phyloP scores from a whole-genome alignment of 116 monocot species.

The Dioscorea cayenensis region DNA sequence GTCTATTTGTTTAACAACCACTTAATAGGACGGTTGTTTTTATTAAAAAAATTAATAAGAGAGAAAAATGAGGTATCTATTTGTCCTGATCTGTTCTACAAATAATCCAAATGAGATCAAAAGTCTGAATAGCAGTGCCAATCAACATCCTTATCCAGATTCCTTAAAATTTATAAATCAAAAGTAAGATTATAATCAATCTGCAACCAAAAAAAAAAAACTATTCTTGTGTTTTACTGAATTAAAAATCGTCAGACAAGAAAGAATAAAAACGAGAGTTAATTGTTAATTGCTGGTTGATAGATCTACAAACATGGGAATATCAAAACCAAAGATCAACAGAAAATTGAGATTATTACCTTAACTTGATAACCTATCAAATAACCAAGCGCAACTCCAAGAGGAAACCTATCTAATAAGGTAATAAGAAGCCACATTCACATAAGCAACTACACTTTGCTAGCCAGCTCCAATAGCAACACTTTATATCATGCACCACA shows the following conservation, averaged over 20 bases:
- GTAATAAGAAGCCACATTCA: slow-evolving; percentile 60
- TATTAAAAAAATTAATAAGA: no score
- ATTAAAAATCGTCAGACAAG: no score
- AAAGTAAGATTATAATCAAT: no score
- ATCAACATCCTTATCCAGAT: slow-evolving; percentile 42
- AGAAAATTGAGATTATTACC: slow-evolving; percentile 14
- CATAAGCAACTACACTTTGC: slow-evolving; percentile 54
- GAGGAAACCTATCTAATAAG: slow-evolving; percentile 60
- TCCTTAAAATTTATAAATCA: slow-evolving; percentile 1
- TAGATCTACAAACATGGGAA: background rate
- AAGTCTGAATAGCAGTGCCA: slow-evolving; percentile 25
- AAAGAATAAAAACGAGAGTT: no score
- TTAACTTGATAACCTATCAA: slow-evolving; percentile 36
- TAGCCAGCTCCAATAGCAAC: slow-evolving; percentile 66
- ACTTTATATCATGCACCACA: slow-evolving; percentile 13
- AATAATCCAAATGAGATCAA: slow-evolving; percentile 21
- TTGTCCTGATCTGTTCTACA: slow-evolving; percentile 27
- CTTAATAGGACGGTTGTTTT: no score
- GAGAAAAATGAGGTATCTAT: slow-evolving; percentile 3
- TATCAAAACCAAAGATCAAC: background rate
- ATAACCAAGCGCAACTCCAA: slow-evolving; percentile 53
- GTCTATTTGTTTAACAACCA: no score
- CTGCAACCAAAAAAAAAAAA: no score
- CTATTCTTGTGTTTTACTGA: no score
- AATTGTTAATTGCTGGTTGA: no score